Conservation (phyloP, 306 rosid genomes). For the Biancaea sappan region DNA sequence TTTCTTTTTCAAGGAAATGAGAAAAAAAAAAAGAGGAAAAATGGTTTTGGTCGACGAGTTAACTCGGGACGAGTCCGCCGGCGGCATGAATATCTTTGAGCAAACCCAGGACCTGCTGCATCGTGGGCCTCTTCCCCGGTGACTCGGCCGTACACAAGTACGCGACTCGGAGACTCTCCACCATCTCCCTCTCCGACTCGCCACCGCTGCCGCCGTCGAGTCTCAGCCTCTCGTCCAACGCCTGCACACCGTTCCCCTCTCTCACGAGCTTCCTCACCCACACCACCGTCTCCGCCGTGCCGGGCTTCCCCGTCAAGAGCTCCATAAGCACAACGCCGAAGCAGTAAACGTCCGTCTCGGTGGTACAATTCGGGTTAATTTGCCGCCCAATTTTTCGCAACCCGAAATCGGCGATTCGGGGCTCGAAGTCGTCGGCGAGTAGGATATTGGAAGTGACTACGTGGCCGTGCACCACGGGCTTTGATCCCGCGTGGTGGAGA, state of each 20-base stretch:
- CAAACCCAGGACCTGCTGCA: conserved; percentile 80
- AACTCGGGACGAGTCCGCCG: conserved; percentile 28
- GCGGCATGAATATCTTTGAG: conserved; percentile 67
- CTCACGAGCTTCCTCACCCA: conserved; percentile 63
- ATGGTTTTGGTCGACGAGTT: not conserved
- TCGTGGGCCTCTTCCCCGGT: conserved; percentile 74
- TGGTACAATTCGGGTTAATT: not conserved
- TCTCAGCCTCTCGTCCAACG: conserved; percentile 57
- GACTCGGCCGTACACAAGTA: conserved; percentile 75
- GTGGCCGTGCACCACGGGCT: conserved; percentile 77
- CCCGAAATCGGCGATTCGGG: conserved; percentile 77
- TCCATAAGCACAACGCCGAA: conserved; percentile 79
- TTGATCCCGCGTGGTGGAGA: conserved; percentile 86
- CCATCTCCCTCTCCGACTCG: conserved; percentile 60
- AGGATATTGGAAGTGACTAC: conserved; percentile 69
- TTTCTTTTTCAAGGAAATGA: no score
- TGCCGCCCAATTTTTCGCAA: conserved; percentile 31
- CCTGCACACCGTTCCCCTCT: conserved; percentile 49
- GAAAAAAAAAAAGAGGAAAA: rapidly evolving
- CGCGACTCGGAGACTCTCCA: conserved; percentile 76
- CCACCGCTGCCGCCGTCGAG: conserved; percentile 24
- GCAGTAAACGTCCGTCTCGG: conserved; percentile 71
- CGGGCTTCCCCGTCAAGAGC: conserved; percentile 61
- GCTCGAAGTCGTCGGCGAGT: conserved; percentile 64
- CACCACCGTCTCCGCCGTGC: conserved; percentile 63